Conservation (phyloP, 371 early-diverging fungal genomes). For the Mucor racemosus region DNA sequence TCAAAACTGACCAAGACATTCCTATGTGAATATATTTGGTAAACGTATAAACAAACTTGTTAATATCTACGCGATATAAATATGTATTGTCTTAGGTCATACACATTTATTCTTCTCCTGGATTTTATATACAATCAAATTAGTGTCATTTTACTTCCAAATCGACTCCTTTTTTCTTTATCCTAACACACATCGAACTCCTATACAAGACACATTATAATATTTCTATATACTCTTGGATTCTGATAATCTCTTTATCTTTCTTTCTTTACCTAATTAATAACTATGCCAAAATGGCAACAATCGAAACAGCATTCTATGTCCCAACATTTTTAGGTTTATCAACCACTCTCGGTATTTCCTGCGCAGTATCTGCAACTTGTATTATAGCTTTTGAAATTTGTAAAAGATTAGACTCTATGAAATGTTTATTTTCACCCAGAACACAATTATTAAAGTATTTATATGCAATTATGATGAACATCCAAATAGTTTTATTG, state of each 20-base stretch:
- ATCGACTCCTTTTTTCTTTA: neutral
- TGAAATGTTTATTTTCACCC: conserved; percentile 63
- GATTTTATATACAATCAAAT: neutral
- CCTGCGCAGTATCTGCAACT: conserved; percentile 45
- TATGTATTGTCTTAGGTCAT: neutral
- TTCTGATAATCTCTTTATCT: neutral
- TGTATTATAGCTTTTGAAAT: conserved; percentile 59
- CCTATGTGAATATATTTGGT: neutral
- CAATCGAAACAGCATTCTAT: conserved; percentile 49
- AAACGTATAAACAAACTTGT: too few species aligned
- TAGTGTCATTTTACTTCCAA: neutral
- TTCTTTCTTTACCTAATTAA: neutral
- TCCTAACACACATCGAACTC: neutral
- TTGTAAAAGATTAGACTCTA: conserved; percentile 45
- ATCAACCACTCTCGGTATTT: conserved; percentile 54
- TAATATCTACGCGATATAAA: neutral
- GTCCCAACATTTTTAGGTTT: conserved; percentile 50
- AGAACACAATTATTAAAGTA: conserved; percentile 55
- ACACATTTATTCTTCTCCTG: neutral
- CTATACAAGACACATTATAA: neutral
- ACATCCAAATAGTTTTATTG: neutral
- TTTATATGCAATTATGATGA: neutral
- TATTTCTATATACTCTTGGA: neutral
- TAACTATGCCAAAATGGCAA: conserved; percentile 33
- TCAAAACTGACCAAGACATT: neutral